Evolutionary conservation across 768 basidiomycete species (phyloP).

Genomic region (Mycena filopes): DNA sequence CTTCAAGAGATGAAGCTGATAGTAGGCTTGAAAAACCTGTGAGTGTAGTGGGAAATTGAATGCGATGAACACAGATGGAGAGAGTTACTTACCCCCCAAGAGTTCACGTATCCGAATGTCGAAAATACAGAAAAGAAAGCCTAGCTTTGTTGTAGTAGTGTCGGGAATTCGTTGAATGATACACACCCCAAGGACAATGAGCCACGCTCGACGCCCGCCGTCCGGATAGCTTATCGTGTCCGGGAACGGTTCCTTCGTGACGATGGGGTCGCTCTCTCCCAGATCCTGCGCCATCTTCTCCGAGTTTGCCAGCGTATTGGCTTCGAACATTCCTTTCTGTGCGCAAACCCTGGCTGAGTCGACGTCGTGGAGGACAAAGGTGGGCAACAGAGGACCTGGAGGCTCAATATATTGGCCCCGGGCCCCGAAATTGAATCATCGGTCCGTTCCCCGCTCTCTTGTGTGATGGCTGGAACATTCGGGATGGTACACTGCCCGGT

Average conservation of each 20-base stretch:
- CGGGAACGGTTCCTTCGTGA: neutral
- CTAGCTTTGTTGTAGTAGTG: slow-evolving; percentile 7
- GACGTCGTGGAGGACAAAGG: too few species aligned
- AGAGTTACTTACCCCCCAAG: slow-evolving; percentile 70
- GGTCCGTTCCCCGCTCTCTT: too few species aligned
- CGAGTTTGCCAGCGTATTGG: neutral
- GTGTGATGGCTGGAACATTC: too few species aligned
- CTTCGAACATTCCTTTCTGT: neutral
- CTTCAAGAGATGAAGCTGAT: slow-evolving; percentile 62
- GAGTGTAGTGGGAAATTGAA: neutral
- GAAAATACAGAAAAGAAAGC: slow-evolving; percentile 22
- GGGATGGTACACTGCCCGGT: too few species aligned
- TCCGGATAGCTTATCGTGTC: slow-evolving; percentile 43
- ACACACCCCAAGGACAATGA: slow-evolving; percentile 49
- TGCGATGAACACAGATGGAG: neutral
- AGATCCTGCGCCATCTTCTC: neutral
- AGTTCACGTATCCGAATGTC: slow-evolving; percentile 76
- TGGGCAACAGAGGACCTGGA: too few species aligned
- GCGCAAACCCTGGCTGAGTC: too few species aligned
- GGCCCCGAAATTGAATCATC: too few species aligned
- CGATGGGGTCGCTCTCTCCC: neutral
- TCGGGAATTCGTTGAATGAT: neutral
- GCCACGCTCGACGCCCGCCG: slow-evolving; percentile 54
- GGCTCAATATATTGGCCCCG: too few species aligned
- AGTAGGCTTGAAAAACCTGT: slow-evolving; percentile 81